Evolutionary conservation across 176 grass and related monocot genomes (phyloP).

Genomic region (Canna indica): DNA sequence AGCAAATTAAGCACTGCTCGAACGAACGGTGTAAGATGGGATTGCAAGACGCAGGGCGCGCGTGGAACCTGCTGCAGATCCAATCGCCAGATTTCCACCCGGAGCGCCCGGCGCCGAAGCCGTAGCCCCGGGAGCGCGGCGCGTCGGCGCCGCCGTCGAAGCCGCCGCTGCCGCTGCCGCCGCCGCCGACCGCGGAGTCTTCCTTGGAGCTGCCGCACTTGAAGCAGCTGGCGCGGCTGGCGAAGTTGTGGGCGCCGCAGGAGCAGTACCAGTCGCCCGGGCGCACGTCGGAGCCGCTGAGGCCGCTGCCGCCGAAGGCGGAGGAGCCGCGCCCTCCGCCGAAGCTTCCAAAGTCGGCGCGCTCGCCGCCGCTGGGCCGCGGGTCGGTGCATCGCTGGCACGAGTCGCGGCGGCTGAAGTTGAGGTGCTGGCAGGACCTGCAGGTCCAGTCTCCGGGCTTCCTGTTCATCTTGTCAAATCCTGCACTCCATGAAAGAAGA

Average conservation of each 20-base stretch:
- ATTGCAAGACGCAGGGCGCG: neutral
- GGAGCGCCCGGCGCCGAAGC: conserved; percentile 37
- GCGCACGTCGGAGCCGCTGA: conserved; percentile 66
- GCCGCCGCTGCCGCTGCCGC: conserved; percentile 42
- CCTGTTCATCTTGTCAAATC: conserved; percentile 70
- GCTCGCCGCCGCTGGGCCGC: conserved; percentile 39
- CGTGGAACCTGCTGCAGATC: neutral
- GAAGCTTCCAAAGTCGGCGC: no score
- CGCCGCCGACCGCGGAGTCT: conserved; percentile 42
- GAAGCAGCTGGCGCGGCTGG: conserved; percentile 94
- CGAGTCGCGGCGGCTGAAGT: conserved; percentile 92
- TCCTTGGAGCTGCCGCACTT: conserved; percentile 81
- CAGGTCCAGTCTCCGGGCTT: conserved; percentile 99
- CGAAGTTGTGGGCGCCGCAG: conserved; percentile 95
- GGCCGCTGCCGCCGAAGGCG: conserved; percentile 38
- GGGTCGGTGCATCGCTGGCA: conserved; percentile 88
- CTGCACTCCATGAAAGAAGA: neutral
- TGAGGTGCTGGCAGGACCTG: conserved; percentile 94
- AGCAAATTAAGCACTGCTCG: no score
- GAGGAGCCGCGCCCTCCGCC: conserved; percentile 44
- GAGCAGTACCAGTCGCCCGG: conserved; percentile 95
- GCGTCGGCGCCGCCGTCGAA: conserved; percentile 43
- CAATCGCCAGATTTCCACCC: conserved; percentile 78
- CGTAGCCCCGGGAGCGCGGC: conserved; percentile 55
- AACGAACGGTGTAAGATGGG: no score